Evolutionary conservation across 2,329 filamentous ascomycete species (phyloP), one percentile per base, ranked within the genome.

Genomic region (Fusarium palustre): DNA sequence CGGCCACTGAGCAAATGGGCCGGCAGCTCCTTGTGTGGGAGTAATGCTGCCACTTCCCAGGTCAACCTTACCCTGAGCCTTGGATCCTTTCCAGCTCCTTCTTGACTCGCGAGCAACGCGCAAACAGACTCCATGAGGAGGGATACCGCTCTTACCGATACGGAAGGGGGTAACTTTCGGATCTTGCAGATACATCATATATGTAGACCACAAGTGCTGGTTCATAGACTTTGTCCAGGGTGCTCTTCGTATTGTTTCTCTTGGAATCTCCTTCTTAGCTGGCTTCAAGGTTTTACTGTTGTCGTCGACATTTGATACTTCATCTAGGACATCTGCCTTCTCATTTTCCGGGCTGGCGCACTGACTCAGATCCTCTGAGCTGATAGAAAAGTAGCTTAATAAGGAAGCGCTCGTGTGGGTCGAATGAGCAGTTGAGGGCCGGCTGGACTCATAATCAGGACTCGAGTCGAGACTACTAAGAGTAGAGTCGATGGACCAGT

Each of bases 91-190:
- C 89, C 89, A 91, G 72, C 86, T 90, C 74, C 87, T 82, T 78
- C 86, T 90, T 22, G 89, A 86, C 73, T 90, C 87, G 66, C 89
- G 83, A n/a, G 89, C 86, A 39, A 91, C 89, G 46, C 89, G 87
- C 72, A 86, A 76, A 72, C 88, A 90, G 12, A 91, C 88, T 18
- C 89, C 89, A 43, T 88, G 83, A 5, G 89, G 89, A 10, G 89
- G 89, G 28, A 91, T 85, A 59, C 86, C 85, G 73, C 87, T 88
- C 72, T 88, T 89, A 63, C 88, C 86, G 57, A 90, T 83, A 53
- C 87, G 85, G 65, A 91, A 88, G 0, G 89, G 89, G 2, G 89
- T 91, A 4, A 91, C 88, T 49, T 87, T 88, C 46, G 89, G 88
- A 70, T 91, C 89, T 74, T 90, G 87, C 41, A 91, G 79, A 71